phyloP scores from a whole-genome alignment of 176 grass and related monocot species.

The Poa pratensis region DNA sequence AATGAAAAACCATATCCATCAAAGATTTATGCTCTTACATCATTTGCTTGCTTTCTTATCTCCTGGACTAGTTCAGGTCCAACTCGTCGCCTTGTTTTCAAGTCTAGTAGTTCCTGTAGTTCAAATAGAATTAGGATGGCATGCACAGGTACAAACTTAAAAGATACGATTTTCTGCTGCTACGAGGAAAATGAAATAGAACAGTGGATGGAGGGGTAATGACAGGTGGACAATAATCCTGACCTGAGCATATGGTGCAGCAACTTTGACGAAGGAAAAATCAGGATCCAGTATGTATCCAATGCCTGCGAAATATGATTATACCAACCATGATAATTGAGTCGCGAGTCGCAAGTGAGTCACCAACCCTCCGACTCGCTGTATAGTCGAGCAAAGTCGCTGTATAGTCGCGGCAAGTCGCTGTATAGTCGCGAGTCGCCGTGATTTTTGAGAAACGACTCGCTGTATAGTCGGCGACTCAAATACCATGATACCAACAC shows the following conservation, averaged over 20 bases:
- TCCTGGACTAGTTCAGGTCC: slow-evolving; percentile 77
- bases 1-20: slow-evolving; percentile 5
- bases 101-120: slow-evolving; percentile 81
- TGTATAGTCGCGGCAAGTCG: too few relatives aligned
- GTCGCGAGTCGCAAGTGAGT: too few relatives aligned
- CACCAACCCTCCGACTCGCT: too few relatives aligned
- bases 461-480: too few relatives aligned
- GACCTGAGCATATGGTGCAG: slow-evolving; percentile 93
- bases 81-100: slow-evolving; percentile 59
- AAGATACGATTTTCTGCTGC: slow-evolving; percentile 11
- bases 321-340: too few relatives aligned
- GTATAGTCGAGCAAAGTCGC: too few relatives aligned
- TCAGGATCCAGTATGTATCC: slow-evolving; percentile 92
- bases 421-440: too few relatives aligned
- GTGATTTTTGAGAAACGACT: too few relatives aligned
- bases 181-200: slow-evolving; percentile 23
- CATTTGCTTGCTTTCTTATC: slow-evolving; percentile 96
- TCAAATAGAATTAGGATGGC: slow-evolving; percentile 37
- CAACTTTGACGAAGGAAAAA: slow-evolving; percentile 94
- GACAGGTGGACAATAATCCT: slow-evolving; percentile 7
- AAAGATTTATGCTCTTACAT: slow-evolving; percentile 58
- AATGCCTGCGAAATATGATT: slow-evolving; percentile 64
- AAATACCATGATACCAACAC: slow-evolving; percentile 15
- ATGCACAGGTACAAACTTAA: slow-evolving; percentile 29
- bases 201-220: background rate